phyloP scores from a whole-genome alignment of 2,329 filamentous ascomycete species.

The Beauveria sp. region DNA sequence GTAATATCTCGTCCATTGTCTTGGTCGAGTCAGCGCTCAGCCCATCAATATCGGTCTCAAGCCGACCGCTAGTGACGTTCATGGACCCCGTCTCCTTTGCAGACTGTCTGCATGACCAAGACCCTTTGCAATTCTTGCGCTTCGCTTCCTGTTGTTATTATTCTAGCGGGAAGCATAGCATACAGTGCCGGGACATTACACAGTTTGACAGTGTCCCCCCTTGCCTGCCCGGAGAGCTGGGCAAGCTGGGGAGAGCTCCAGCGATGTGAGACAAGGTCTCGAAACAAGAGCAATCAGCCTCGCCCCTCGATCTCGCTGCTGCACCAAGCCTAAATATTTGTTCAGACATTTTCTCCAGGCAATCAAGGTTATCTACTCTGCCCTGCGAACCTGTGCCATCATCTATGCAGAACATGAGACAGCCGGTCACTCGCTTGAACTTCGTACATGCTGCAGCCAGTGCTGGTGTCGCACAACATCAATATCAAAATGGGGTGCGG shows the following conservation, averaged over 20 bases:
- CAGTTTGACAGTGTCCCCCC: not conserved
- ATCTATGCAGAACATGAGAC: slow-evolving; percentile 4
- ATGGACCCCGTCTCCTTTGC: not conserved
- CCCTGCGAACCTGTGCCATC: not conserved
- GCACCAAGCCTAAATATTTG: not conserved
- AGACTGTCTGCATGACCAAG: not conserved
- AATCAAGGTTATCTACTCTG: not conserved
- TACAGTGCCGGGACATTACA: not conserved
- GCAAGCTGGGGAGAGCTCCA: not conserved
- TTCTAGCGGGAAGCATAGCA: not conserved
- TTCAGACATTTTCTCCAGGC: not conserved
- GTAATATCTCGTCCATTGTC: not conserved
- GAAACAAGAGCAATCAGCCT: slow-evolving; percentile 7
- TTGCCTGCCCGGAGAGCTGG: not conserved
- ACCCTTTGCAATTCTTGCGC: not conserved
- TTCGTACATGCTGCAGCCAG: not conserved
- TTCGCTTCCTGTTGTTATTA: not conserved
- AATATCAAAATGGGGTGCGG: not conserved
- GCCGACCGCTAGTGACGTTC: not conserved
- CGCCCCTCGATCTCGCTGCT: not conserved
- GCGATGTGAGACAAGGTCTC: slow-evolving; percentile 9
- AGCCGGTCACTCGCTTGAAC: not conserved
- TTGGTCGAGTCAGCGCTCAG: not conserved
- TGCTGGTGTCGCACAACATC: not conserved
- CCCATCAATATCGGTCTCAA: not conserved